Evolutionary conservation across 805 yeast species (phyloP), one percentile per base, ranked within the genome.

Genomic region (Jamesozyma lodderae): DNA sequence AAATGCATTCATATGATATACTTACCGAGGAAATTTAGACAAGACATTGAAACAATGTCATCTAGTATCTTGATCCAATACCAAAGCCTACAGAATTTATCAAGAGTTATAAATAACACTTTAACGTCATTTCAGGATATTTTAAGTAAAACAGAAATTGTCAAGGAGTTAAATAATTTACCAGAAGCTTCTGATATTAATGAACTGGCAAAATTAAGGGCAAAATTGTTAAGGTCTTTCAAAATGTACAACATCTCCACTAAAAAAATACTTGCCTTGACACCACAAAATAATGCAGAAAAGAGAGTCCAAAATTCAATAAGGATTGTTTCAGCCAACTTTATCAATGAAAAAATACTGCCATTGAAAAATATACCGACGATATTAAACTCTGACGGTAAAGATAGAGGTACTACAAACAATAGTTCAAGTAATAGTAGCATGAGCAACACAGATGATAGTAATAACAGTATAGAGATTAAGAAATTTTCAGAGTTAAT

Each of bases 1-100:
- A 62, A 67, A 22, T 90, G 98, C 62, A 79, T 81, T 37, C 64
- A 75, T 43, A 60, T 64, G 4, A 60, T 88, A 20, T 76, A 83
- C 41, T 66, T 70, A 27, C 75, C 71, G 34, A 68, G 75, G 48
- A 73, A 73, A 37, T 70, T 72, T 46, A 40, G 51, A 6, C 53
- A 53, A 22, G 83, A 77, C 36, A 20, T 58, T 3, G 43, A 47
- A 8, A 31, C 32, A 1, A 61, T 66, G 3, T 53, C 62, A 3
- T 51, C 69, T 0, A 61, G 60, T 7, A 39, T 75, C 4, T 44
- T 74, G 8, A 48, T 51, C n/a, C 57, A 64, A 24, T 70, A 69
- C 48, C 63, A 61, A 17, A 60, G 61, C n/a, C 59, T 75, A 38
- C 53, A 57, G 16, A 63, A 66, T 36, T 47, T 64, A 11, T 57